Percentiles rank a stretch among this genome's conserved stretches.
These are phyloP conservation scores for Apiospora phragmitis DNA, from an alignment of 2,329 filamentous ascomycete genomes.

Conservation along the genomic window DNA sequence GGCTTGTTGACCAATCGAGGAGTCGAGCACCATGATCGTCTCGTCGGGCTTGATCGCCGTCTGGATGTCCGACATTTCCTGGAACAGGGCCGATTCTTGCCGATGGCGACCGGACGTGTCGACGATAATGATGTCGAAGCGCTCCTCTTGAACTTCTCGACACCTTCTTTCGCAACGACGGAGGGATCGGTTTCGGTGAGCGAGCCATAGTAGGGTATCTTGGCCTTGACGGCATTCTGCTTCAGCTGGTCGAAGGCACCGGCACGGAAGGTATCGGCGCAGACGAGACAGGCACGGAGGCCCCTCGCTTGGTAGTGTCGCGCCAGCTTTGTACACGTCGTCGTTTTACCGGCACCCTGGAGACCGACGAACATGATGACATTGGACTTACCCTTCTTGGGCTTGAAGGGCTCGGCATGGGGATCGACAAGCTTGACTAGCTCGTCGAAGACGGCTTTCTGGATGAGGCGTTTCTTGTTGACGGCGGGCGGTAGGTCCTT, in stretches of 20 bases:
- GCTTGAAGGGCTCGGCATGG: conserved; percentile 92
- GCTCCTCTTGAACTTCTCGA: conserved; percentile 98
- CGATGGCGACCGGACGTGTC: conserved; percentile 94
- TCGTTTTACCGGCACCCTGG: conserved; percentile 97
- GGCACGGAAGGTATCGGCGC: conserved; percentile 96
- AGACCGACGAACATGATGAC: conserved; percentile 99
- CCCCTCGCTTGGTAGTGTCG: conserved; percentile 92
- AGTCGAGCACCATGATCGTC: conserved; percentile 97
- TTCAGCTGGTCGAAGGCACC: conserved; percentile 98
- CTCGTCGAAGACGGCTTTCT: conserved; percentile 97
- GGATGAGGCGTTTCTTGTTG: conserved; percentile 98
- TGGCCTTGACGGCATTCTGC: conserved; percentile 98
- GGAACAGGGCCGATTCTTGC: conserved; percentile 92
- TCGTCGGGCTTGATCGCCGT: conserved; percentile 87
- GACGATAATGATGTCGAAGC: conserved; percentile 97
- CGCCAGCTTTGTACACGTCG: conserved; percentile 95
- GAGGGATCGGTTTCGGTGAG: conserved; percentile 95
- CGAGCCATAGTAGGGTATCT: conserved; percentile 97
- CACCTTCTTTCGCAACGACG: conserved; percentile 89
- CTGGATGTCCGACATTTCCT: conserved; percentile 98
- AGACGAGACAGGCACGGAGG: conserved; percentile 91
- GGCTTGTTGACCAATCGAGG: conserved; percentile 93
- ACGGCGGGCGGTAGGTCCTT: conserved; percentile 86
- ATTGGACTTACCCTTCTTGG: conserved; percentile 93
- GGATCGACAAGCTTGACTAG: conserved; percentile 94